Evolutionary conservation across 2,329 filamentous ascomycete genomes (phyloP).

Genomic region (Cordyceps pruinosa): DNA sequence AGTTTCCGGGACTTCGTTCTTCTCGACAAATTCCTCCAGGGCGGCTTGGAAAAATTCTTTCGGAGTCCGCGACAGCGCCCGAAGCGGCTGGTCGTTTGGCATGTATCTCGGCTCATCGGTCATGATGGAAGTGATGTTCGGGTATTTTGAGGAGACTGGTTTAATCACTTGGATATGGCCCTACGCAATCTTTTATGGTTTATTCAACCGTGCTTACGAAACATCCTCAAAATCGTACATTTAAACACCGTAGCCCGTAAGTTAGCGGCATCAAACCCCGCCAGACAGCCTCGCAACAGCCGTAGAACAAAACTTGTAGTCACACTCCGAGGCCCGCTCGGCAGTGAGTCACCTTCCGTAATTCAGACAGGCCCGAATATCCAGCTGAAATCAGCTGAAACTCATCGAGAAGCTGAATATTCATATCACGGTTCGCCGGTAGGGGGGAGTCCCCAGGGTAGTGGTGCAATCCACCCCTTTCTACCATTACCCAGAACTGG

Average conservation of each 20-base stretch:
- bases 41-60: conserved; percentile 25
- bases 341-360: conserved; percentile 1
- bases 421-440: background rate
- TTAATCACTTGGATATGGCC: background rate
- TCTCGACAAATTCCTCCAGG: conserved; percentile 30
- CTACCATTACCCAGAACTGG: too few relatives aligned
- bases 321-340: background rate
- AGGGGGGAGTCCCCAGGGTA: too few relatives aligned
- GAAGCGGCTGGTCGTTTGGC: conserved; percentile 26
- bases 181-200: background rate
- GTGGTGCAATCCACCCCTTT: too few relatives aligned
- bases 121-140: background rate
- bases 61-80: conserved; percentile 22
- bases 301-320: background rate
- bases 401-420: background rate
- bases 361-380: background rate
- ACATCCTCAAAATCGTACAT: background rate
- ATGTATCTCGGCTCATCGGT: conserved; percentile 23
- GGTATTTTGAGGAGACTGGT: background rate
- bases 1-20: conserved; percentile 28
- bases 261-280: background rate
- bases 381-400: background rate
- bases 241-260: background rate
- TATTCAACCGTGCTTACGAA: background rate
- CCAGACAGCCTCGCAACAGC: background rate